Evolutionary conservation across 108 stramenopile genomes (phyloP).

Genomic region (Cylindrotheca closterium): DNA sequence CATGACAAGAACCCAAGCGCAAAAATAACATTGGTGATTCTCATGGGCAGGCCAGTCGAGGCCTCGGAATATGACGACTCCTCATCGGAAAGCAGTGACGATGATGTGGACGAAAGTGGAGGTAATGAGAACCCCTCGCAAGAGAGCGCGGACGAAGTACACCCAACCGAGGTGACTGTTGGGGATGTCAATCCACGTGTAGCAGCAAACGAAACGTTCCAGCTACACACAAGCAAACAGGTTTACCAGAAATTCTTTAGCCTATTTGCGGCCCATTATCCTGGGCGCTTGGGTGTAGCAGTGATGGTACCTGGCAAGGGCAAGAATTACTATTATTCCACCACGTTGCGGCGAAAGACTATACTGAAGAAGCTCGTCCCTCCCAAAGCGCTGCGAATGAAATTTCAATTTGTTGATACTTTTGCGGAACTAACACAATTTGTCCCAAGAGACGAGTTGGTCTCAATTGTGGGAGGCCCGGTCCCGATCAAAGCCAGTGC

Average conservation of each 20-base stretch:
- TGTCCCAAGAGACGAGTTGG: conserved; percentile 38
- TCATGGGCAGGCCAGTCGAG: conserved; percentile 38
- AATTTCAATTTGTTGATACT: conserved; percentile 37
- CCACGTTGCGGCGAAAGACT: conserved; percentile 10
- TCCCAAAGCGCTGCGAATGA: conserved; percentile 25
- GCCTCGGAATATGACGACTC: conserved; percentile 3
- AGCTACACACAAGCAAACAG: conserved; percentile 51
- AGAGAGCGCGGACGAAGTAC: conserved; percentile 6
- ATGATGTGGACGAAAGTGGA: not conserved
- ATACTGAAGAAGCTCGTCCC: conserved; percentile 18
- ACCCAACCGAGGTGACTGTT: not conserved
- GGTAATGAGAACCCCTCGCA: conserved; percentile 1
- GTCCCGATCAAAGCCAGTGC: not conserved
- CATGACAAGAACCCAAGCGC: conserved; percentile 24
- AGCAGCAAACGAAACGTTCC: conserved; percentile 37
- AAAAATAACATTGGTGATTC: conserved; percentile 48
- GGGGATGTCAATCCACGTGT: conserved; percentile 38
- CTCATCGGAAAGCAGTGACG: not conserved
- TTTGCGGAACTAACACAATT: conserved; percentile 38
- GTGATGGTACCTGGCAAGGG: conserved; percentile 53
- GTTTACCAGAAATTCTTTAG: conserved; percentile 34
- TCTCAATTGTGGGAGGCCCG: conserved; percentile 46
- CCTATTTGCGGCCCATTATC: conserved; percentile 53
- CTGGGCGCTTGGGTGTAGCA: conserved; percentile 51
- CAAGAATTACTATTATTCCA: conserved; percentile 13